These are phyloP conservation scores for Teunomyces panamensis DNA, from an alignment of 805 yeast species.

Conservation along the genomic window DNA sequence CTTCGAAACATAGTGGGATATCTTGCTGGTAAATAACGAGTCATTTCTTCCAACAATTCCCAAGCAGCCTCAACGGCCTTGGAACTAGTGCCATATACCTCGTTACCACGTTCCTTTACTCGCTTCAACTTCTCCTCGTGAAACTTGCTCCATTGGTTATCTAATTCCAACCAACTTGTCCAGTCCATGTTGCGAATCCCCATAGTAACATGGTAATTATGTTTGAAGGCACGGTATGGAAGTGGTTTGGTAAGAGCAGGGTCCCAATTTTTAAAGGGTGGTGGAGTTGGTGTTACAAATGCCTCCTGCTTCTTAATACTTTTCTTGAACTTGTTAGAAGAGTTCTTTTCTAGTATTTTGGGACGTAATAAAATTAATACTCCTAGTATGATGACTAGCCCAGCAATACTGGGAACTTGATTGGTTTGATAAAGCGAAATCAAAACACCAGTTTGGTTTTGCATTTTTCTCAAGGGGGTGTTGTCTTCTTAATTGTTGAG, in stretches of 20 bases:
- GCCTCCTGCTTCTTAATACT: constrained; percentile 52
- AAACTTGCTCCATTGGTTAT: constrained; percentile 59
- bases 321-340: constrained; percentile 41
- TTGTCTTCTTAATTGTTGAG: background rate
- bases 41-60: constrained; percentile 53
- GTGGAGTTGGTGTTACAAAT: constrained; percentile 49
- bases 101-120: constrained; percentile 43
- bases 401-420: background rate
- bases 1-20: constrained; percentile 53
- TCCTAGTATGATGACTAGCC: background rate
- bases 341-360: background rate
- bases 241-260: constrained; percentile 48
- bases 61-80: constrained; percentile 53
- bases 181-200: constrained; percentile 64
- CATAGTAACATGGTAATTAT: constrained; percentile 64
- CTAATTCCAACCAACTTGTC: constrained; percentile 65
- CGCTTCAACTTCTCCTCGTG: constrained; percentile 53
- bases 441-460: background rate
- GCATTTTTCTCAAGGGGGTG: background rate
- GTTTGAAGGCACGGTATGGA: constrained; percentile 67
- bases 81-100: constrained; percentile 49
- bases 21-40: constrained; percentile 51
- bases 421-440: background rate
- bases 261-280: constrained; percentile 48
- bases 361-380: background rate